Conservation (phyloP, 2,329 filamentous ascomycete genomes). For the Cercospora sp. region DNA sequence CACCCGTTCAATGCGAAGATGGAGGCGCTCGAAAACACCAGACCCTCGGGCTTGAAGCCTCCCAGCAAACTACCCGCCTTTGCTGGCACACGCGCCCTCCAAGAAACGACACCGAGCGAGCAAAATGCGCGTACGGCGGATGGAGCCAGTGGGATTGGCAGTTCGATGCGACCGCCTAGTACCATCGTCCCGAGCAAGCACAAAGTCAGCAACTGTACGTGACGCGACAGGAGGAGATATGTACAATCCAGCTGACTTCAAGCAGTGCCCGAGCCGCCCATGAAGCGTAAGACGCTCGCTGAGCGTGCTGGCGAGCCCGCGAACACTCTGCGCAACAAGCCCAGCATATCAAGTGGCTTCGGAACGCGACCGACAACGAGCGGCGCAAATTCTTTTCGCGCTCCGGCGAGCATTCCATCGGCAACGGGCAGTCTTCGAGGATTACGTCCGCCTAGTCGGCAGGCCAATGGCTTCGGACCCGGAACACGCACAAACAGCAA, state of each 20-base stretch:
- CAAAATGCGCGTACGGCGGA: slow-evolving; percentile 52
- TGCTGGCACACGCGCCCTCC: slow-evolving; percentile 23
- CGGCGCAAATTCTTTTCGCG: slow-evolving; percentile 45
- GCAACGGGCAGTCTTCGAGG: slow-evolving; percentile 35
- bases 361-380: slow-evolving; percentile 26
- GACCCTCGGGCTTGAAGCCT: slow-evolving; percentile 36
- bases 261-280: slow-evolving; percentile 49
- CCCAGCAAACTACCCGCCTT: slow-evolving; percentile 36
- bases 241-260: neutral
- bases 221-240: neutral
- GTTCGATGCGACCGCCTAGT: slow-evolving; percentile 19
- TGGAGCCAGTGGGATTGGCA: slow-evolving; percentile 12
- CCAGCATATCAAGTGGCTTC: slow-evolving; percentile 23
- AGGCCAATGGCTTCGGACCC: slow-evolving; percentile 39
- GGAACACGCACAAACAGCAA: slow-evolving; percentile 15
- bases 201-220: slow-evolving; percentile 52
- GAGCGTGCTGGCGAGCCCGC: slow-evolving; percentile 52
- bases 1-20: slow-evolving; percentile 25
- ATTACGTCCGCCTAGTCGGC: slow-evolving; percentile 48
- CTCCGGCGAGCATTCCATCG: slow-evolving; percentile 41
- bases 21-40: slow-evolving; percentile 38
- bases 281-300: slow-evolving; percentile 53
- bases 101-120: slow-evolving; percentile 38
- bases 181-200: slow-evolving; percentile 44
- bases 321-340: slow-evolving; percentile 27